Evolutionary conservation across 2,329 filamentous ascomycete genomes (phyloP).

Genomic region (Magnaporthiopsis incrustans): DNA sequence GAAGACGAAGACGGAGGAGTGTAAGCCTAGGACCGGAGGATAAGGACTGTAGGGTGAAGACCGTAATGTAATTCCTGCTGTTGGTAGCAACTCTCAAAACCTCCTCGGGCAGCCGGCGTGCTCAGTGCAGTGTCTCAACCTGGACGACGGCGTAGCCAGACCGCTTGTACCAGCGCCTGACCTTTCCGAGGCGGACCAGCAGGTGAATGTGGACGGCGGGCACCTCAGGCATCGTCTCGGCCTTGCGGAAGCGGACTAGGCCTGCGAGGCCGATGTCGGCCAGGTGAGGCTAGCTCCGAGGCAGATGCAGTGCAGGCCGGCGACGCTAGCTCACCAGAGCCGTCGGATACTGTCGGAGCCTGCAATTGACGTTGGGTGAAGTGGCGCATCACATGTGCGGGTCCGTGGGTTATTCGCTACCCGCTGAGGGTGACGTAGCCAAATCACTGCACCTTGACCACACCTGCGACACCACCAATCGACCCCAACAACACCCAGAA

Average conservation of each 20-base stretch:
- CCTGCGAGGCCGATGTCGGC: conserved; percentile 16
- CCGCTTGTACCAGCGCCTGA: conserved; percentile 20
- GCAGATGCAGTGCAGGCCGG: conserved; percentile 16
- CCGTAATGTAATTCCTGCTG: no score
- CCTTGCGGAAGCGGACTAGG: conserved; percentile 21
- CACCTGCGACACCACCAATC: no score
- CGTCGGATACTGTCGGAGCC: conserved; percentile 3
- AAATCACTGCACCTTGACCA: no score
- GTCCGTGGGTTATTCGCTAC: no score
- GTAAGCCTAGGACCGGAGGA: no score
- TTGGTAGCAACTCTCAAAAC: conserved; percentile 19
- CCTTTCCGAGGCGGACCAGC: conserved; percentile 20
- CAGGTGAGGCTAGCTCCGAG: conserved; percentile 17
- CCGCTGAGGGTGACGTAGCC: no score
- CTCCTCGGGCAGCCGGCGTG: conserved; percentile 17
- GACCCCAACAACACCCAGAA: no score
- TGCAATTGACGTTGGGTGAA: no score
- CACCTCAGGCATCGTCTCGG: conserved; percentile 10
- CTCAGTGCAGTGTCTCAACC: conserved; percentile 15
- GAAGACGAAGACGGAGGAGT: no score
- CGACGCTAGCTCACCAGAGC: conserved; percentile 12
- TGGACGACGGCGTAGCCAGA: conserved; percentile 18
- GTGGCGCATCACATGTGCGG: no score
- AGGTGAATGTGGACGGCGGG: conserved; percentile 17
- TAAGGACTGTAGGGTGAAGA: no score